Conservation (phyloP, 495 filamentous ascomycete genomes). For the Rhypophila decipiens region DNA sequence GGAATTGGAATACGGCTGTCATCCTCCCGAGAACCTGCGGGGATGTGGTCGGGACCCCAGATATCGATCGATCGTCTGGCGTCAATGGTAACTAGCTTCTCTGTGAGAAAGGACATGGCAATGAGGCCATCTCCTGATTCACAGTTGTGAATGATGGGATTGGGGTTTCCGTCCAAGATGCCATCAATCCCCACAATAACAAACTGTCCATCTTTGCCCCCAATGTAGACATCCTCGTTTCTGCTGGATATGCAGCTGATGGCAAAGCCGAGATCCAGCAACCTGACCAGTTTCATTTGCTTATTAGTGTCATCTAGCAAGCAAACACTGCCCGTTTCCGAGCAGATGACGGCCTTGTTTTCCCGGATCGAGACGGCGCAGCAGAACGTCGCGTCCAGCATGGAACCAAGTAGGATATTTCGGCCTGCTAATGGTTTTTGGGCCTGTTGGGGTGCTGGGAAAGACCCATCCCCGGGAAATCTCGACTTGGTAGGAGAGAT, state of each 20-base stretch:
- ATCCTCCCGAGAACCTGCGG: constrained; percentile 20
- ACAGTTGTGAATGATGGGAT: constrained; percentile 21
- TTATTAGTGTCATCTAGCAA: constrained; percentile 72
- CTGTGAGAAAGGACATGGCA: constrained; percentile 64
- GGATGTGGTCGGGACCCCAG: constrained; percentile 39
- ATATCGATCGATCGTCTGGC: constrained; percentile 65
- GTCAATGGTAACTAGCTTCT: constrained; percentile 71
- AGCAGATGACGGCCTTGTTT: constrained; percentile 61
- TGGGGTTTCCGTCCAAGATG: constrained; percentile 26
- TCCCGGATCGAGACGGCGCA: constrained; percentile 69
- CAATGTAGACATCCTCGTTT: constrained; percentile 33
- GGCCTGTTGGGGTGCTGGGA: constrained; percentile 23
- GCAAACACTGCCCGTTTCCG: constrained; percentile 68
- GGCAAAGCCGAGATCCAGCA: constrained; percentile 55
- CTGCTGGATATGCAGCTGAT: constrained; percentile 54
- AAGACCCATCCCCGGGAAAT: constrained; percentile 31
- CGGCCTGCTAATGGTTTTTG: constrained; percentile 52
- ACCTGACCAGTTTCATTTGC: constrained; percentile 58
- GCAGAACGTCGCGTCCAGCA: constrained; percentile 80
- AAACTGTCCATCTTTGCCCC: constrained; percentile 40
- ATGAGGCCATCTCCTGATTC: constrained; percentile 29
- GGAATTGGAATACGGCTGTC: constrained; percentile 41
- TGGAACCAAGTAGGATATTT: constrained; percentile 65
- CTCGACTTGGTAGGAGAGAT: constrained; percentile 44
- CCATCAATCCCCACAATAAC: constrained; percentile 31